Base-by-base conservation (phyloP, 2,329 filamentous ascomycete species). In the Periconia sp. region DNA sequence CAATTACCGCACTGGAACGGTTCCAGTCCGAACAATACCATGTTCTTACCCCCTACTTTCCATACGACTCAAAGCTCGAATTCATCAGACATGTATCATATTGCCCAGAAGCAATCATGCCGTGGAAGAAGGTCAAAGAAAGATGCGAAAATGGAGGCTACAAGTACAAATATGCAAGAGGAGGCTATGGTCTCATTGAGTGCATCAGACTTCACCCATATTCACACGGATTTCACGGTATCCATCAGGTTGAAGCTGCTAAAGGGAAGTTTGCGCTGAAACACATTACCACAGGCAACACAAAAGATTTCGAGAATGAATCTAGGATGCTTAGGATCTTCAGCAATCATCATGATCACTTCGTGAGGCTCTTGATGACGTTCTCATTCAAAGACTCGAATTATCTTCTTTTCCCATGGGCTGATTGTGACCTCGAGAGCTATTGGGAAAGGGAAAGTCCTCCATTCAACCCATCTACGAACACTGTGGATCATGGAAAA, bases 391-490 rank as follows among this genome's bases (percentile, higher is more conserved):
- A 23, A 13, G 38, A 17, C 17, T 4, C 29, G 4, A 22, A 47
- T 29, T 42, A 30, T 23, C 29, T 47, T 9, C 12, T 47, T 8
- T 47, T 47, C 16, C 43, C 43, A 2, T 47, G 43, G 43, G 43
- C 43, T 5, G 32, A 16, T 15, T 38, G 33, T 18, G 43, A 47
- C 22, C 43, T 47, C 5, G 38, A 29, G 16, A 25, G 16, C 7
- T 47, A 42, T 23, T 47, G 43, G 43, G 19, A 26, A 11, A 8
- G 8, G 12, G 38, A 37, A 2, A 38, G 2, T 12, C 13, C 28
- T 2, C 26, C 18, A 9, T 36, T 33, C 29, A 19, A 39, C 16
- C 5, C 16, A 11, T 4, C n/a, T 4, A 43, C 29, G 5, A 19
- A 22, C 7, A 4, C 3, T 4, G 38, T 47, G 33, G 22, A 39